phyloP scores from a whole-genome alignment of 768 basidiomycete species.

The Trametes cingulata region DNA sequence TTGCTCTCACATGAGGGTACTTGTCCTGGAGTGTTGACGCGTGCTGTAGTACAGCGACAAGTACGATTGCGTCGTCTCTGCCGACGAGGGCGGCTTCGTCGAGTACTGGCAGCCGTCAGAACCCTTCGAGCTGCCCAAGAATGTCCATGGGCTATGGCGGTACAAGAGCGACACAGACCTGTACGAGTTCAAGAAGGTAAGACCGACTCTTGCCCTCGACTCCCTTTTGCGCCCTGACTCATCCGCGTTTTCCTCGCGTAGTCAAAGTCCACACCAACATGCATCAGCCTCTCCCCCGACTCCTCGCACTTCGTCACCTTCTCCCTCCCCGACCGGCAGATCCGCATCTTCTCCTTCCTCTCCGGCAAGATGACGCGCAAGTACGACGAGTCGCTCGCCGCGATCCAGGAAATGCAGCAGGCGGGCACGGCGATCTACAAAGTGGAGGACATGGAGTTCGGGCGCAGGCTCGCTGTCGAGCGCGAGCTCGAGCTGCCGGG shows the following conservation, averaged over 20 bases:
- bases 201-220: conserved; percentile 2
- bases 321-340: conserved; percentile 90
- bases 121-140: conserved; percentile 82
- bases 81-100: conserved; percentile 91
- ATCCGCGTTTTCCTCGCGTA: conserved; percentile 35
- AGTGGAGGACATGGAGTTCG: conserved; percentile 99
- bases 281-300: conserved; percentile 88
- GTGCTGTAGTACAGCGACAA: conserved; percentile 79
- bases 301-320: conserved; percentile 90
- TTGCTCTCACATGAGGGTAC: not conserved
- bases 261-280: conserved; percentile 91
- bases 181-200: conserved; percentile 97
- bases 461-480: conserved; percentile 91
- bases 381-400: conserved; percentile 91
- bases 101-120: conserved; percentile 96
- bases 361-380: conserved; percentile 87
- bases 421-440: conserved; percentile 90
- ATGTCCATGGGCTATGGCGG: conserved; percentile 79
- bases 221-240: not conserved
- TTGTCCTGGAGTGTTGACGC: not conserved
- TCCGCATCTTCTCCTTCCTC: conserved; percentile 91
- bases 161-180: conserved; percentile 91
- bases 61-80: conserved; percentile 90
- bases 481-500: conserved; percentile 85
- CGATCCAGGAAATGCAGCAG: conserved; percentile 99